Base-by-base conservation (phyloP, 2,329 filamentous ascomycete genomes). In the Fusarium brachygibbosum region DNA sequence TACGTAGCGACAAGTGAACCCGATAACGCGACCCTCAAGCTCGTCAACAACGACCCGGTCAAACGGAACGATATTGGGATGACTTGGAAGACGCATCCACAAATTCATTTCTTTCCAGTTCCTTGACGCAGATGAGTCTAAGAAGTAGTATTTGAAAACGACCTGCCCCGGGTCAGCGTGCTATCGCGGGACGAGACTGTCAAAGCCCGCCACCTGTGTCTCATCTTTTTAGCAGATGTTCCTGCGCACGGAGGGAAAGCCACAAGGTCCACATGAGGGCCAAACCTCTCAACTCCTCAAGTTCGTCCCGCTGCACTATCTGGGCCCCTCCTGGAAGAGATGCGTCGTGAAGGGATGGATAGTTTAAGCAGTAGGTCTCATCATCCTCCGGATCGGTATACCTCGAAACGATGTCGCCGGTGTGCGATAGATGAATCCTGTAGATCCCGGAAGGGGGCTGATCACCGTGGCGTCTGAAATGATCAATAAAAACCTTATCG, bases 41-140 rank as follows among this genome's bases (percentile, higher is more conserved):
- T 74, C 70, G 23, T 80, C n/a, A 10, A 80, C 11, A 10, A 81
- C 77, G 5, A 81, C 58, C 1, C 58, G 41, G 58, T 79, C 77
- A 35, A 80, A 76, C 0, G 73, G 70, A 3, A 80, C 72, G 7
- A 81, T 76, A 34, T 81, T 77, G 31, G 76, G 75, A 50, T 81
- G 77, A 12, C 9, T 50, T 2, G 80, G 78, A 0, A 82, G 76
- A 31, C 74, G 74, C 70, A 78, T 76, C 63, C 72, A 73, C 7
- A 77, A 19, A 23, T 79, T 76, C 59, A 77, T 66, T 58, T 82
- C 79, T 14, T 79, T 57, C 80, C 78, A 80, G 6, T 44, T 52
- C 54, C 10, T 58, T 10, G 29, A 58, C 1, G 45, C 66, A 63
- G 41, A 70, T 12, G 74, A 63, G 35, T 61, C 69, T 4, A 74